These are phyloP conservation scores for Bidens hawaiensis DNA, from an alignment of 140 eudicot genomes.

Conservation along the genomic window DNA sequence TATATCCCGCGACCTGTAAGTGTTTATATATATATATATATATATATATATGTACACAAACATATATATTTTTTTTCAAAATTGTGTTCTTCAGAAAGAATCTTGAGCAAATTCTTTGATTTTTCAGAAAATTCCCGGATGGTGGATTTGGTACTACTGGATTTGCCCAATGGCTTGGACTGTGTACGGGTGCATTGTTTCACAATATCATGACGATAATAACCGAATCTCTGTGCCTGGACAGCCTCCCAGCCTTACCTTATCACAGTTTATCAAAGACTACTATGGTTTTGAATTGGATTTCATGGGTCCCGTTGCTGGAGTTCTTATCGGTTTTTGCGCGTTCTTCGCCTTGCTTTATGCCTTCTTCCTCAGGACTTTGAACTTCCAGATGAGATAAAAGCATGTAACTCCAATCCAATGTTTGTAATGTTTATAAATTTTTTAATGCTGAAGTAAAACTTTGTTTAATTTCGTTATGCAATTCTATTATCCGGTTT, in stretches of 20 bases:
- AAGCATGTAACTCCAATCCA: not conserved
- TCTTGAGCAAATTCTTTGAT: not conserved
- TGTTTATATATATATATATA: not conserved
- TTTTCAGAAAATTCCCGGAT: conserved; percentile 52
- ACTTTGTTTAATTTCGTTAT: not conserved
- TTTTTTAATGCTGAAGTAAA: conserved; percentile 5
- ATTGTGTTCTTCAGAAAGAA: not conserved
- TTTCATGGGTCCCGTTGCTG: no score
- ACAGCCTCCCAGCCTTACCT: conserved; percentile 25
- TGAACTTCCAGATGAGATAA: conserved; percentile 40
- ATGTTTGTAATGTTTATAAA: conserved; percentile 16
- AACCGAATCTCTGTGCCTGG: conserved; percentile 30
- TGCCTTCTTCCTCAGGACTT: conserved; percentile 33
- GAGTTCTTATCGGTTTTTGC: no score
- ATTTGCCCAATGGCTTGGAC: no score
- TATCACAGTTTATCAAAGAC: conserved; percentile 25
- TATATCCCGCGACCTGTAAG: conserved; percentile 46
- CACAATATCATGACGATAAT: conserved; percentile 44
- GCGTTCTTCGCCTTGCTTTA: conserved; percentile 40
- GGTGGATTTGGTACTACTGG: no score
- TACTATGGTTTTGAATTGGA: conserved; percentile 38
- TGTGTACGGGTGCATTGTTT: conserved; percentile 47
- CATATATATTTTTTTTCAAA: no score
- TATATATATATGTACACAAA: no score
- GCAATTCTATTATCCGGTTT: not conserved